These are phyloP conservation scores for Aspergillus ruber DNA, from an alignment of 2,329 filamentous ascomycete genomes.

Conservation along the genomic window DNA sequence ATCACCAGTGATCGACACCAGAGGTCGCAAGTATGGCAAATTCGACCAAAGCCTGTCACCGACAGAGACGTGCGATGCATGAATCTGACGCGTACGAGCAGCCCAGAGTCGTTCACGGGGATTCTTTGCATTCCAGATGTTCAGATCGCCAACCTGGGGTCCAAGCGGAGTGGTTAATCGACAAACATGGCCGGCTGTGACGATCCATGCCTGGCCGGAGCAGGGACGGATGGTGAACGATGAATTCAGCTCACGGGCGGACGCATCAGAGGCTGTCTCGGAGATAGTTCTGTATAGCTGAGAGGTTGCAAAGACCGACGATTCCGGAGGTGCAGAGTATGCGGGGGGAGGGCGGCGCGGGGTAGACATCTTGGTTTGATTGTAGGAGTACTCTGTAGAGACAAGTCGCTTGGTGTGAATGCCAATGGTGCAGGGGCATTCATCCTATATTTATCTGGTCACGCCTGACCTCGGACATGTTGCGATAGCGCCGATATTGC, in stretches of 20 bases:
- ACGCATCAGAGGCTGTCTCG: constrained; percentile 23
- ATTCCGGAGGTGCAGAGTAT: constrained; percentile 31
- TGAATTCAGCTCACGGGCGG: constrained; percentile 25
- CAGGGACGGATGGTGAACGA: constrained; percentile 64
- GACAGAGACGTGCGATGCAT: constrained; percentile 65
- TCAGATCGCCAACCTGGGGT: constrained; percentile 76
- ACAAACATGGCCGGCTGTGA: constrained; percentile 61
- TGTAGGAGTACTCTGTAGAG: neutral
- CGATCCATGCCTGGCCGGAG: constrained; percentile 66
- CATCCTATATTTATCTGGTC: neutral
- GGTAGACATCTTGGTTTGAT: constrained; percentile 17
- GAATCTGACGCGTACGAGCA: constrained; percentile 68
- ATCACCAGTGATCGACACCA: constrained; percentile 65
- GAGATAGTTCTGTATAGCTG: constrained; percentile 33
- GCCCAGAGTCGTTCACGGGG: constrained; percentile 80
- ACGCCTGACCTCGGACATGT: neutral
- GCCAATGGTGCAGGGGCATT: neutral
- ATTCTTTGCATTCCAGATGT: constrained; percentile 72
- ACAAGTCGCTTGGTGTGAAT: neutral
- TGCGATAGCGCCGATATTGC: neutral
- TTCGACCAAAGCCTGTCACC: constrained; percentile 72
- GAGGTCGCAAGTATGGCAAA: constrained; percentile 68
- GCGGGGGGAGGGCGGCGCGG: constrained; percentile 31
- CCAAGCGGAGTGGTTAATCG: constrained; percentile 70
- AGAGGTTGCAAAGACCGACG: constrained; percentile 30